A percentile compares a stretch with the other conserved stretches of the same genome.
Conservation (phyloP, 2,329 filamentous ascomycete species). For the Colletotrichum sidae region DNA sequence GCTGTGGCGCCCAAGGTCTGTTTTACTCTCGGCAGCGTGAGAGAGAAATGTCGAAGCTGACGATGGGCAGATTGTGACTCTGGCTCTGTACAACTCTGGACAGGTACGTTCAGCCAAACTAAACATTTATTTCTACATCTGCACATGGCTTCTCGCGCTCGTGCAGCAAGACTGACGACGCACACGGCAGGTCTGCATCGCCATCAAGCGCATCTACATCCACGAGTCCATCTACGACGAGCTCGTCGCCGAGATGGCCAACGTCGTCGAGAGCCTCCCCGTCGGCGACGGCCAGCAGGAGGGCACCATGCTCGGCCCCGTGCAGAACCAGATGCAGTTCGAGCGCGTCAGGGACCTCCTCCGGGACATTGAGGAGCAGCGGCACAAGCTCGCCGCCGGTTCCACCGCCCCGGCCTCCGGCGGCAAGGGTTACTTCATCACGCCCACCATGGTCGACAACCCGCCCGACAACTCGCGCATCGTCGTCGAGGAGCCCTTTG, state of each 20-base stretch:
- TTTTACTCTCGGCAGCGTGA: background rate
- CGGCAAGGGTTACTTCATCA: conserved; percentile 64
- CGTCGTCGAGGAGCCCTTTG: conserved; percentile 63
- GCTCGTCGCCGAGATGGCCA: conserved; percentile 35
- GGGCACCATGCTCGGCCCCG: conserved; percentile 59
- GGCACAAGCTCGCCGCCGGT: conserved; percentile 35
- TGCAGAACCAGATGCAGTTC: conserved; percentile 75
- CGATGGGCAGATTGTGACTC: conserved; percentile 53
- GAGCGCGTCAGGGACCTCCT: conserved; percentile 48
- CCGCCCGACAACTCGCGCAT: conserved; percentile 67
- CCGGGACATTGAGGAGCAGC: conserved; percentile 34
- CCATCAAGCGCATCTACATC: conserved; percentile 65
- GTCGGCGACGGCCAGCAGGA: conserved; percentile 33
- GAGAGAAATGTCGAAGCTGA: conserved; percentile 1
- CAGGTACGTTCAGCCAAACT: conserved; percentile 41
- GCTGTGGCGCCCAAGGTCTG: conserved; percentile 48
- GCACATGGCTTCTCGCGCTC: background rate
- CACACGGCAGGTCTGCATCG: conserved; percentile 61
- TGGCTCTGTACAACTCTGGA: conserved; percentile 68
- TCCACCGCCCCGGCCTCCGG: conserved; percentile 48
- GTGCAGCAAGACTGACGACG: background rate
- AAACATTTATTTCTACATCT: conserved; percentile 24
- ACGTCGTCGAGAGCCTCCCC: conserved; percentile 30
- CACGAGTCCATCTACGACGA: conserved; percentile 62
- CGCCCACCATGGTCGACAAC: conserved; percentile 70